Evolutionary conservation across 345 rosid species (phyloP), one percentile per base, ranked within the genome.

Genomic region (Clausena lansium): DNA sequence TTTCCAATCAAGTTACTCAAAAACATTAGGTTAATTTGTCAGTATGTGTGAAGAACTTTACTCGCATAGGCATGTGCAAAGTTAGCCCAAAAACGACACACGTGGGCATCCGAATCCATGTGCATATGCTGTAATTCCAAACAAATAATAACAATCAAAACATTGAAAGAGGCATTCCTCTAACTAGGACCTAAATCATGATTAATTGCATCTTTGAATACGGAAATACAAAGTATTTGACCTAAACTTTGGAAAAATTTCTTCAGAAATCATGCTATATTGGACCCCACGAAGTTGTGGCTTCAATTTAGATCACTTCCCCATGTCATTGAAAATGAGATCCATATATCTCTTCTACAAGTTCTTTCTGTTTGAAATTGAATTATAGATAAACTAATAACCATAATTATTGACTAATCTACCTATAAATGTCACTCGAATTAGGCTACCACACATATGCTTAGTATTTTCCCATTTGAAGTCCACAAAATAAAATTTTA

Each of bases 121-220:
- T 64, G 60, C 30, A 25, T 54, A 33, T 19, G 15, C 9, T 38
- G 33, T 30, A 3, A 22, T n/a, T 11, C 57, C 39, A 55, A 5
- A 59, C 60, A 61, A 58, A 74, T 33, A 35, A 59, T 33, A 67
- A 67, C 63, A 52, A 54, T 33, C 30, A 24, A 20, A 77, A 9
- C 47, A 70, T 55, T 80, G 84, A 79, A 61, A 83, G 79, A 61
- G 30, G 36, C 84, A 70, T 74, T 47, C 75, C 52, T 78, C 81
- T 83, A 80, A 78, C 69, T 36, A 39, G 30, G 45, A 71, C 68
- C 79, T 45, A 82, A 78, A 38, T 62, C 86, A 25, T 50, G 8
- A 14, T 57, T 72, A 39, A 45, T 50, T 55, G 25, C 78, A 25
- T 59, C 36, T 55, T 76, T 57, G 38, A 47, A 70, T 50, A 70